phyloP scores from a whole-genome alignment of 768 basidiomycete genomes.

The Hortiboletus campestris region DNA sequence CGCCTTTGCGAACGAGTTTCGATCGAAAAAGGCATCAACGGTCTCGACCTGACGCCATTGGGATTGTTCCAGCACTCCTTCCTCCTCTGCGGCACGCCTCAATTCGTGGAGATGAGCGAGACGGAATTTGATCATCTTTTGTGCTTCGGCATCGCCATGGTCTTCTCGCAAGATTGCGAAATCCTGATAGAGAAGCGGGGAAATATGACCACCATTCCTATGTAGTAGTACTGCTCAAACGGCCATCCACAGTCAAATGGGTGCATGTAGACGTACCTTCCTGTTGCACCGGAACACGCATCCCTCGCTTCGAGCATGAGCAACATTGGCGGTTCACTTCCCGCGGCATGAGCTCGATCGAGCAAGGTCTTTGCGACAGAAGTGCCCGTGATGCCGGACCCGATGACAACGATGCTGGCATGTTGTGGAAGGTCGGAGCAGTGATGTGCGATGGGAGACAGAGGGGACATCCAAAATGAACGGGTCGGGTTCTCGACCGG shows the following conservation, averaged over 20 bases:
- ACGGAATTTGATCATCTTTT: slow-evolving; percentile 59
- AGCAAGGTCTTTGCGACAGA: slow-evolving; percentile 57
- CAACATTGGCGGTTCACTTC: slow-evolving; percentile 40
- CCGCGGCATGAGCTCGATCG: slow-evolving; percentile 28
- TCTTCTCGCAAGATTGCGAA: slow-evolving; percentile 46
- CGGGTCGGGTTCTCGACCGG: slow-evolving; percentile 53
- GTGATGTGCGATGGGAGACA: slow-evolving; percentile 46
- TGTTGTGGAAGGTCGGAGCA: slow-evolving; percentile 31
- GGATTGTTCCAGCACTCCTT: slow-evolving; percentile 48
- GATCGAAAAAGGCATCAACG: slow-evolving; percentile 54
- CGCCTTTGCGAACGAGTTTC: slow-evolving; percentile 40
- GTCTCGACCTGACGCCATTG: slow-evolving; percentile 59
- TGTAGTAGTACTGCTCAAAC: background rate
- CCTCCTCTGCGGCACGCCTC: slow-evolving; percentile 49
- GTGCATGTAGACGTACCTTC: slow-evolving; percentile 49
- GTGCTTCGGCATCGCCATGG: slow-evolving; percentile 46
- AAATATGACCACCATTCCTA: slow-evolving; percentile 73
- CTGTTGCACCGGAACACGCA: slow-evolving; percentile 72
- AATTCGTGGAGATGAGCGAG: slow-evolving; percentile 54
- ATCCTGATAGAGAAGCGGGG: slow-evolving; percentile 58
- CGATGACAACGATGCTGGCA: slow-evolving; percentile 69
- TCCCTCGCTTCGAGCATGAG: slow-evolving; percentile 84
- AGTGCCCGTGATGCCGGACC: slow-evolving; percentile 75
- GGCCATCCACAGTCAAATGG: too few relatives aligned
- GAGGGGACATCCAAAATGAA: slow-evolving; percentile 65